Evolutionary conservation across 768 basidiomycete genomes (phyloP), one percentile per base, ranked within the genome.

Genomic region (Mycena crocata): DNA sequence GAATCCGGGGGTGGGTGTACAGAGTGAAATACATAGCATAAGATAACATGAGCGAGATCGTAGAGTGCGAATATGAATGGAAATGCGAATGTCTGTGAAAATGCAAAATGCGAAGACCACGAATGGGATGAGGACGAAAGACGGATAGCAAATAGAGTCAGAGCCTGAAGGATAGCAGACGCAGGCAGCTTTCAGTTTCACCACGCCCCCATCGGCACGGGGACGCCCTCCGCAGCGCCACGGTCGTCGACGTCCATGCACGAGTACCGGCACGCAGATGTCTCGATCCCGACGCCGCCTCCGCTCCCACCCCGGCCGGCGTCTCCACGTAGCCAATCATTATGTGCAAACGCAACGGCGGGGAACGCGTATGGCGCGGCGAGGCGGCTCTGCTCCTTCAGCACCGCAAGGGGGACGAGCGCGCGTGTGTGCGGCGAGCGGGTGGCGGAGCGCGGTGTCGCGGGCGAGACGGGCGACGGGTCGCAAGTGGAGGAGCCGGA

Each of bases 391-490:
- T 67, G 56, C 68, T 67, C 67, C 19, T 72, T 58, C 21, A 71
- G 66, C 26, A 73, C 58, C 3, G 69, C 58, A 35, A 66, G 64
- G 10, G 67, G 70, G 23, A 70, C 72, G 31, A 71, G 63, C n/a
- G 57, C 57, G 28, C 67, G 67, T 46, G 17, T 5, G 42, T 67
- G 71, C 50, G 46, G 52, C 57, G 69, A 73, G 10, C 70, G 67
- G 26, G 69, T 52, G 23, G 77, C 75, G 21, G 86, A 88, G 55
- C 81, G 85, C 40, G 88, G 87, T 13, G 88, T 89, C 3, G 80
- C 79, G 13, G 88, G 88, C 14, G 86, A 86, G 21, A 86, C 78
- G 7, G 88, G 87, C 14, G 88, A 89, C 5, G 83, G 77, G 54
- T 82, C 84, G 28, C 85, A 84, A 1, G 81, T 83, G 1, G 87